These are phyloP conservation scores for Aegilops sharonensis DNA, from an alignment of 176 grass and related monocot genomes.

Conservation along the genomic window DNA sequence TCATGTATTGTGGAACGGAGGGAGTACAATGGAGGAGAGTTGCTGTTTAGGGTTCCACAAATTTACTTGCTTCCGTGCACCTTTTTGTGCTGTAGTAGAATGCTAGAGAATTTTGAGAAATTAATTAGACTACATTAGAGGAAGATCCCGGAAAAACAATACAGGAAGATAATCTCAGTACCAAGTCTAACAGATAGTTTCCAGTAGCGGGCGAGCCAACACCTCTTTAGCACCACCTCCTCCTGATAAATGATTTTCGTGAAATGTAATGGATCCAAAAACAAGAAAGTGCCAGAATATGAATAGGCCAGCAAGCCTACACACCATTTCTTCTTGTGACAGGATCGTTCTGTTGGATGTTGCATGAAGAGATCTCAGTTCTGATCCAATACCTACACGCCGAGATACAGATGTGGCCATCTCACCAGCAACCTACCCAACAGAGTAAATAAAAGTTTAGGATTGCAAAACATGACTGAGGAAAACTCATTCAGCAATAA, in stretches of 20 bases:
- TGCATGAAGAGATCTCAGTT: constrained; percentile 61
- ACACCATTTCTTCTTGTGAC: constrained; percentile 88
- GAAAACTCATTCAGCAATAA: constrained; percentile 20
- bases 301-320: constrained; percentile 5
- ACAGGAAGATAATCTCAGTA: constrained; percentile 41
- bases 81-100: constrained; percentile 18
- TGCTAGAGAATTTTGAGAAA: constrained; percentile 7
- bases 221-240: constrained; percentile 90
- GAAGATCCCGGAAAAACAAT: neutral
- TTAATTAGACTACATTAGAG: constrained; percentile 5
- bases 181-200: constrained; percentile 80
- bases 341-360: constrained; percentile 74
- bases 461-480: constrained; percentile 16
- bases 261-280: constrained; percentile 27
- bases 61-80: constrained; percentile 10
- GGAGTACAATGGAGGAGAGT: neutral
- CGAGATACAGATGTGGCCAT: constrained; percentile 39
- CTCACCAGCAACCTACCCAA: constrained; percentile 47
- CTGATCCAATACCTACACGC: constrained; percentile 47
- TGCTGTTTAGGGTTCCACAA: neutral
- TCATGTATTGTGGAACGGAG: no score
- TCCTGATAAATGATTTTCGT: constrained; percentile 63
- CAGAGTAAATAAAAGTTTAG: constrained; percentile 24
- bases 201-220: constrained; percentile 97
- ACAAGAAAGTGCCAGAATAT: constrained; percentile 13